Percentiles rank a stretch among this genome's conserved stretches.
Conservation (phyloP, 2,329 filamentous ascomycete genomes). For the Cladosporium sp. region DNA sequence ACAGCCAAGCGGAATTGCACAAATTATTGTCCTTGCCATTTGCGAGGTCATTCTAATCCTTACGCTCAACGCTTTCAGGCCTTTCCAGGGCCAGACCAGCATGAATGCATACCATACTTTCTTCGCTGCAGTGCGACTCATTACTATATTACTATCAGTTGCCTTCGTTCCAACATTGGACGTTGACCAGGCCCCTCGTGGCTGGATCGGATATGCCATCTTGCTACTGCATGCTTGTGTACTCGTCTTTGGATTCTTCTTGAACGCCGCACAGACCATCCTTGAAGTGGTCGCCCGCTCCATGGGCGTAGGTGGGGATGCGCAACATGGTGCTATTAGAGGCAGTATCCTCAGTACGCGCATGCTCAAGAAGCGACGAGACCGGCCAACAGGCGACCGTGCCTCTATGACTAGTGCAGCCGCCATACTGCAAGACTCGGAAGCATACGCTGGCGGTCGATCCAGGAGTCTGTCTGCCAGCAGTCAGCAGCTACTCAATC, state of each 20-base stretch:
- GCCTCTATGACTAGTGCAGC: conserved; percentile 79
- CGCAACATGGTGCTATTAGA: conserved; percentile 45
- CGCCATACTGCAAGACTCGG: conserved; percentile 59
- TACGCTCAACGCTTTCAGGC: conserved; percentile 82
- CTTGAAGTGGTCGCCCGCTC: conserved; percentile 82
- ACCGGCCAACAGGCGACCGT: conserved; percentile 42
- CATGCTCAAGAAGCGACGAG: conserved; percentile 30
- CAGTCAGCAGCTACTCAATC: conserved; percentile 58
- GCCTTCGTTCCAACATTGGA: conserved; percentile 80
- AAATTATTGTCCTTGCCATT: conserved; percentile 86
- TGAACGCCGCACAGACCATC: conserved; percentile 86
- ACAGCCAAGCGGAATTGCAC: conserved; percentile 87
- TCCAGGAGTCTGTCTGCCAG: conserved; percentile 59
- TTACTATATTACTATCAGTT: conserved; percentile 52
- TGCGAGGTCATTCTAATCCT: conserved; percentile 89
- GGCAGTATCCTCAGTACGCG: conserved; percentile 75
- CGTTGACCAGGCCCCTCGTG: conserved; percentile 73
- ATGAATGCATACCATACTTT: conserved; percentile 96
- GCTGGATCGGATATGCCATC: conserved; percentile 94
- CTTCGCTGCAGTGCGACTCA: conserved; percentile 72
- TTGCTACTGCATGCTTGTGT: conserved; percentile 80
- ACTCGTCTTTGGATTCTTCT: conserved; percentile 84
- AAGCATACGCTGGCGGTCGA: conserved; percentile 35
- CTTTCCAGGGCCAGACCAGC: conserved; percentile 84
- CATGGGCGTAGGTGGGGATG: conserved; percentile 68